Conservation (phyloP, 768 basidiomycete genomes). For the Russula ochroleuca region DNA sequence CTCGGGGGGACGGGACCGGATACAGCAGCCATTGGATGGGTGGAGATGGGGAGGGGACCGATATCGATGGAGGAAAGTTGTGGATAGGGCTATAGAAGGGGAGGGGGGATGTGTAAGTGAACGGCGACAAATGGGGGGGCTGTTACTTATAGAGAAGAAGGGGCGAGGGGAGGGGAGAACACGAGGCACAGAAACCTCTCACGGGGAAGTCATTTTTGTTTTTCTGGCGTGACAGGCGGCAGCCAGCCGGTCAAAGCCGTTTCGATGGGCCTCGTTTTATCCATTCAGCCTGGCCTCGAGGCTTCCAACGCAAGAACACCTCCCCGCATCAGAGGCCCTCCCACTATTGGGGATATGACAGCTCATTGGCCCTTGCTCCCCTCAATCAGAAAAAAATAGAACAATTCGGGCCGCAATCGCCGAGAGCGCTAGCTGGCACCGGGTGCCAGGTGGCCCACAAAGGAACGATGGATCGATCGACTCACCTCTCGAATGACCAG, state of each 20-base stretch:
- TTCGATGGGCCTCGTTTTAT: slow-evolving; percentile 20
- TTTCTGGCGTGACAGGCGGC: slow-evolving; percentile 20
- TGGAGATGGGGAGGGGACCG: slow-evolving; percentile 20
- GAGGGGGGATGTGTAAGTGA: slow-evolving; percentile 21
- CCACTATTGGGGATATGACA: not conserved
- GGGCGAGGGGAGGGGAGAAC: not conserved
- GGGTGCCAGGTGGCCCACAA: slow-evolving; percentile 18
- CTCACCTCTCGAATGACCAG: slow-evolving; percentile 10
- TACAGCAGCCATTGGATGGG: slow-evolving; percentile 30
- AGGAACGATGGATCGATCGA: slow-evolving; percentile 12
- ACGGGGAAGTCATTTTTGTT: slow-evolving; percentile 18
- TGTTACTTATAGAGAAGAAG: slow-evolving; percentile 21
- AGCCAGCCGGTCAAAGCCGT: slow-evolving; percentile 14
- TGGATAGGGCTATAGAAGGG: slow-evolving; percentile 22
- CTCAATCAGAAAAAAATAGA: slow-evolving; percentile 10
- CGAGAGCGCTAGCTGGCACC: slow-evolving; percentile 8
- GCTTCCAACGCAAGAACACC: not conserved
- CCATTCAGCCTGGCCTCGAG: slow-evolving; percentile 17
- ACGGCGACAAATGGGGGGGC: not conserved
- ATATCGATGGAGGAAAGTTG: slow-evolving; percentile 21
- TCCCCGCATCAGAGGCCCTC: slow-evolving; percentile 1
- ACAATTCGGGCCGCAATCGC: slow-evolving; percentile 25
- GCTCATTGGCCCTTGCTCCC: slow-evolving; percentile 4
- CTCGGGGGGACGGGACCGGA: slow-evolving; percentile 31
- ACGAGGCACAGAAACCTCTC: slow-evolving; percentile 18